These are phyloP conservation scores for Rozella allomycis DNA, from an alignment of 371 early-diverging fungal species.

Conservation along the genomic window DNA sequence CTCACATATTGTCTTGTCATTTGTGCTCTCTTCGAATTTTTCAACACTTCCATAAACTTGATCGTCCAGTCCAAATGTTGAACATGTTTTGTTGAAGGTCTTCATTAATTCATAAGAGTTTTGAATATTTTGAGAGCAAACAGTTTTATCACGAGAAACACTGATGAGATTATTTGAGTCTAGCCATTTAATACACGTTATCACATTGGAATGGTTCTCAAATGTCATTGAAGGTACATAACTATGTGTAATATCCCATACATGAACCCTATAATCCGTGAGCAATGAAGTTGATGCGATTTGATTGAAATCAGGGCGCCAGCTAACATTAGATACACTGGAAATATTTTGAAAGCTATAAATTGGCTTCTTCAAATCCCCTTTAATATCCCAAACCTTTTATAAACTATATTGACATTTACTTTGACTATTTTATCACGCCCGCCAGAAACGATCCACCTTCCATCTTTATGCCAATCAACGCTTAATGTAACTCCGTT, in stretches of 20 bases:
- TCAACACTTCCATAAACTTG: no score
- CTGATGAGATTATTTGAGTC: no score
- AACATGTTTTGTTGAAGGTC: no score
- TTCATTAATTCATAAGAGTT: no score
- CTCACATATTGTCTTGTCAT: no score
- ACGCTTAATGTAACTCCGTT: conserved; percentile 50
- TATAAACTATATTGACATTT: background rate
- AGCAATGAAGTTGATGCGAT: conserved; percentile 48
- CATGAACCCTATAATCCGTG: conserved; percentile 39
- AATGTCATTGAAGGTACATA: conserved; percentile 44
- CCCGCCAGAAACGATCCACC: conserved; percentile 54
- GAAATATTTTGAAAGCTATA: conserved; percentile 46
- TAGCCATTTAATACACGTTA: conserved; percentile 32
- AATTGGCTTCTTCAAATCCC: conserved; percentile 36
- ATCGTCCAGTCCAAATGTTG: no score
- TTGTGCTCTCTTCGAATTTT: no score
- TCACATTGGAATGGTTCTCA: conserved; percentile 44
- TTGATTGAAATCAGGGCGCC: conserved; percentile 44
- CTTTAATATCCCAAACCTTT: conserved; percentile 57
- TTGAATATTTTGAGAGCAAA: no score
- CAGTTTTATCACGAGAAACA: no score
- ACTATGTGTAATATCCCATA: conserved; percentile 54
- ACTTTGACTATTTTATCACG: conserved; percentile 61
- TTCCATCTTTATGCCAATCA: conserved; percentile 59
- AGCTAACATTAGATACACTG: conserved; percentile 44